These are phyloP conservation scores for Botrytis paeoniae DNA, from an alignment of 2,329 filamentous ascomycete genomes.

Conservation along the genomic window DNA sequence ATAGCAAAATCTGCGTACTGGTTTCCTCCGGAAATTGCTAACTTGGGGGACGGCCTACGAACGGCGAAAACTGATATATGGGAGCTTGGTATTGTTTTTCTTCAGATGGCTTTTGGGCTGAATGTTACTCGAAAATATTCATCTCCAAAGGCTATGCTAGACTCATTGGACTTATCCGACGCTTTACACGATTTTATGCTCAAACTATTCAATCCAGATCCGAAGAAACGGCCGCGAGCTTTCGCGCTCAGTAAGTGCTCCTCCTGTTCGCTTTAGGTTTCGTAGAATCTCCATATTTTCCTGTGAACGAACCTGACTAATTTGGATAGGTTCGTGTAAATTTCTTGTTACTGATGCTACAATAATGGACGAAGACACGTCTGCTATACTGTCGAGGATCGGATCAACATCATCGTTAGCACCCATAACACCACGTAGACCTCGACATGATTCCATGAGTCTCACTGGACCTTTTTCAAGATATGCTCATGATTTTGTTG, in stretches of 20 bases:
- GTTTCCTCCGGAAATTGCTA: constrained; percentile 74
- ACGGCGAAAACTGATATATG: constrained; percentile 86
- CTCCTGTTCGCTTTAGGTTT: background rate
- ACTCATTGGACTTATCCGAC: constrained; percentile 67
- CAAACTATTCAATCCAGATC: constrained; percentile 80
- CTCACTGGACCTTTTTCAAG: constrained; percentile 52
- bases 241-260: constrained; percentile 57
- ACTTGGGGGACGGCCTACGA: constrained; percentile 58
- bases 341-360: constrained; percentile 65
- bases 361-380: constrained; percentile 44
- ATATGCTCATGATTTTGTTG: constrained; percentile 85
- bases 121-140: constrained; percentile 73
- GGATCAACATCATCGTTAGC: constrained; percentile 44
- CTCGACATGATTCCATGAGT: constrained; percentile 61
- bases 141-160: constrained; percentile 72
- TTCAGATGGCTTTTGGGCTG: constrained; percentile 92
- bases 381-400: constrained; percentile 41
- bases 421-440: constrained; percentile 45
- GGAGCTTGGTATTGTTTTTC: constrained; percentile 86
- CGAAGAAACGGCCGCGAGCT: constrained; percentile 79
- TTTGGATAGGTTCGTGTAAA: constrained; percentile 50
- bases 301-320: background rate
- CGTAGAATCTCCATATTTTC: background rate
- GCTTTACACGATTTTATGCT: constrained; percentile 75
- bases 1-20: constrained; percentile 76